Percentiles rank a stretch among this genome's conserved stretches.
phyloP scores from a whole-genome alignment of 306 rosid species.

The Vigna radiata region DNA sequence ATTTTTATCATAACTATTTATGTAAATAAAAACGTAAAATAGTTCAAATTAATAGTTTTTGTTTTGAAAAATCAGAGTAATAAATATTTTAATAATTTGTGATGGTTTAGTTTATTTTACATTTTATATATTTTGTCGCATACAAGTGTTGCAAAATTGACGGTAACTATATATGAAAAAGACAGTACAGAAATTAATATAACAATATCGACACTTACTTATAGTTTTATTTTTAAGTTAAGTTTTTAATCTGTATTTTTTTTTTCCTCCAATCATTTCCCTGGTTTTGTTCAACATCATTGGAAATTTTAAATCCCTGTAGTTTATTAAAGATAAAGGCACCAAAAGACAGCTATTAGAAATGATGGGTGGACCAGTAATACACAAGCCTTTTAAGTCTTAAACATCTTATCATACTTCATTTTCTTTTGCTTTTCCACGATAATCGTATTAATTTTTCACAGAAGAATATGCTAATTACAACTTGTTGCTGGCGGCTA shows the following conservation, averaged over 20 bases:
- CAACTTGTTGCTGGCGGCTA: conserved; percentile 6
- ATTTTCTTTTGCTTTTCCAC: conserved; percentile 20
- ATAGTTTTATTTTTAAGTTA: background rate
- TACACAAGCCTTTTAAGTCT: background rate
- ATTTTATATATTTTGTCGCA: too few relatives aligned
- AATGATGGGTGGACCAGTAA: conserved; percentile 16
- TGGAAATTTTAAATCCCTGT: background rate
- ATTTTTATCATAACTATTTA: too few relatives aligned
- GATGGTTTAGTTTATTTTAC: too few relatives aligned
- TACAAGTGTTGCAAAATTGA: too few relatives aligned
- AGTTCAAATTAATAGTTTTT: too few relatives aligned
- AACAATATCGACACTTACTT: too few relatives aligned
- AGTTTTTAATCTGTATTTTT: background rate
- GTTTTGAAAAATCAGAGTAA: too few relatives aligned
- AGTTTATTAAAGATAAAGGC: background rate
- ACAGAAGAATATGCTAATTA: background rate
- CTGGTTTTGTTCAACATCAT: background rate
- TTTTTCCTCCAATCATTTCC: background rate
- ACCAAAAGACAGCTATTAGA: conserved; percentile 15
- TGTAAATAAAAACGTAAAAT: too few relatives aligned
- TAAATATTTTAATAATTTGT: too few relatives aligned
- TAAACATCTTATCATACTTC: conserved; percentile 35
- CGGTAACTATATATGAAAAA: too few relatives aligned
- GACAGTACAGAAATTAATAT: too few relatives aligned
- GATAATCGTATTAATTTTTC: background rate